Evolutionary conservation across 371 early-diverging fungal species (phyloP).

Genomic region (Paraphysoderma sedebokerense): DNA sequence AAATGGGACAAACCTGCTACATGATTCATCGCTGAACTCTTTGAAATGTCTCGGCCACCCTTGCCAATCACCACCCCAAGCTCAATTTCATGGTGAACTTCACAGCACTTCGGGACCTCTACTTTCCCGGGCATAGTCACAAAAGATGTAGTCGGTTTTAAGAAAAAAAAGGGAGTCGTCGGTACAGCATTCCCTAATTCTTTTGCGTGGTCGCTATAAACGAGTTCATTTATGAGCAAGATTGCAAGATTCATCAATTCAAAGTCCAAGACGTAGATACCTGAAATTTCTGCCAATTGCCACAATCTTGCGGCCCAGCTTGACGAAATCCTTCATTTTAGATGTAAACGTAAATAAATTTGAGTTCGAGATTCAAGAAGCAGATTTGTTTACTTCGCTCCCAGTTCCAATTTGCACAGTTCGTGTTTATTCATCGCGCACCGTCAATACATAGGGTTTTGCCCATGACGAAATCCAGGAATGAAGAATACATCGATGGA

Average conservation of each 20-base stretch:
- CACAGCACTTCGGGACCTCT: slow-evolving; percentile 57
- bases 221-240: neutral
- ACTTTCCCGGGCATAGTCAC: slow-evolving; percentile 48
- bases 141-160: slow-evolving; percentile 85
- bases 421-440: too few species aligned
- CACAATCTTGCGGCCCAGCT: slow-evolving; percentile 68
- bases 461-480: too few species aligned
- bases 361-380: too few species aligned
- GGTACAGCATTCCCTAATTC: slow-evolving; percentile 85
- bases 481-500: too few species aligned
- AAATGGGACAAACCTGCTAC: slow-evolving; percentile 35
- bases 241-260: neutral
- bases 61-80: slow-evolving; percentile 84
- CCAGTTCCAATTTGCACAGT: too few species aligned
- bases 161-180: slow-evolving; percentile 72
- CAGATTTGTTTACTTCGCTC: too few species aligned
- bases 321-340: slow-evolving; percentile 15
- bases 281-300: slow-evolving; percentile 78
- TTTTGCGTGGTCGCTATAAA: slow-evolving; percentile 63
- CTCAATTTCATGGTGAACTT: slow-evolving; percentile 90
- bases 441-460: too few species aligned
- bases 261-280: slow-evolving; percentile 1
- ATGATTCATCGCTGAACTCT: slow-evolving; percentile 38
- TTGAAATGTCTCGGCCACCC: slow-evolving; percentile 52
- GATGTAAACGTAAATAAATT: too few species aligned